phyloP scores from a whole-genome alignment of 2,329 filamentous ascomycete species.

The Curvularia verruculosa region DNA sequence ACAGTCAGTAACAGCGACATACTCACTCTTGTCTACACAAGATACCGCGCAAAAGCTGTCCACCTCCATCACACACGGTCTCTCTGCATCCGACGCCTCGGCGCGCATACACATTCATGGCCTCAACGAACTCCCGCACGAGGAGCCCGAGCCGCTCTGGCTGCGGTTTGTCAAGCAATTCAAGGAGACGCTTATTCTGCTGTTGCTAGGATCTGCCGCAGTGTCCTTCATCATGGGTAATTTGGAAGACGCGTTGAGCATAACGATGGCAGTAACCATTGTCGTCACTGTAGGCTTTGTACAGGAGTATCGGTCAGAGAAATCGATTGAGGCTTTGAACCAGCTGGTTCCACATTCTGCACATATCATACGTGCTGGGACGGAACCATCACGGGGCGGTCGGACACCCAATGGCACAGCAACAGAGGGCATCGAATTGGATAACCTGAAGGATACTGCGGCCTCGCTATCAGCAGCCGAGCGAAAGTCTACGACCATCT shows the following conservation, averaged over 20 bases:
- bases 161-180: conserved; percentile 95
- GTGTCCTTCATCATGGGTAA: conserved; percentile 93
- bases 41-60: conserved; percentile 78
- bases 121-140: conserved; percentile 92
- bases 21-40: conserved; percentile 72
- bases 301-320: conserved; percentile 96
- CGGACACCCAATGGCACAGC: conserved; percentile 31
- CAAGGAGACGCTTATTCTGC: conserved; percentile 89
- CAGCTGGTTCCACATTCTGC: conserved; percentile 94
- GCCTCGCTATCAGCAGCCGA: conserved; percentile 70
- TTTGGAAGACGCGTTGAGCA: conserved; percentile 92
- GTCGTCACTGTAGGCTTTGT: conserved; percentile 96
- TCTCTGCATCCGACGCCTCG: conserved; percentile 81
- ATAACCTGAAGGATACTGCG: conserved; percentile 59
- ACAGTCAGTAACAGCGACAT: conserved; percentile 56
- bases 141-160: conserved; percentile 93
- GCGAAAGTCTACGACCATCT: conserved; percentile 79
- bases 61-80: conserved; percentile 82
- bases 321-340: conserved; percentile 93
- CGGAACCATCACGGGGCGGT: conserved; percentile 30
- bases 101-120: conserved; percentile 80
- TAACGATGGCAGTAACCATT: conserved; percentile 93
- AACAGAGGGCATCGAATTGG: conserved; percentile 53
- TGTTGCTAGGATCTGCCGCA: conserved; percentile 86
- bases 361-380: conserved; percentile 75